These are phyloP conservation scores for Apiotrichum brassicae DNA, from an alignment of 1,284 basidiomycete species.

Conservation along the genomic window DNA sequence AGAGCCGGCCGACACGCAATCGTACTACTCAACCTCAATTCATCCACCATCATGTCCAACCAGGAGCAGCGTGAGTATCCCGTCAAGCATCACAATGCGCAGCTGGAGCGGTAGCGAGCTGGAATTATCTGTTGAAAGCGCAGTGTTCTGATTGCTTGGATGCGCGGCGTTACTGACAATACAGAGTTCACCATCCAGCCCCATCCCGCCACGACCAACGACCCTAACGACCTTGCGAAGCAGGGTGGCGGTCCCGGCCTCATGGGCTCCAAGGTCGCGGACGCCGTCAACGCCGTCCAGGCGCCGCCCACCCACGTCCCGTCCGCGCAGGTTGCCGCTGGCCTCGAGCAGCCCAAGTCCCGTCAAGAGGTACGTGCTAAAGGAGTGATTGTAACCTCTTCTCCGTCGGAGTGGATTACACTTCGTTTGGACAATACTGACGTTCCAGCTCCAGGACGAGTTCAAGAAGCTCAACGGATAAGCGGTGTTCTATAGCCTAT, in stretches of 20 bases:
- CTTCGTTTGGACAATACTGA: neutral
- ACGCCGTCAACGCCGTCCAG: constrained; percentile 33
- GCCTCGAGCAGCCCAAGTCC: constrained; percentile 45
- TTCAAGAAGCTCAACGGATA: constrained; percentile 16
- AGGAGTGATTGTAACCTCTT: neutral
- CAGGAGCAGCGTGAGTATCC: constrained; percentile 34
- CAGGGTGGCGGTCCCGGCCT: constrained; percentile 21
- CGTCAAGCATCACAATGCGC: neutral
- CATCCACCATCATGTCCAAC: constrained; percentile 20
- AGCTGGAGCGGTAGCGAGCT: no score
- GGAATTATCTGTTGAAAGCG: no score
- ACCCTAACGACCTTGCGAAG: constrained; percentile 42
- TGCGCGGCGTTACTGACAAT: neutral
- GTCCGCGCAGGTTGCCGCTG: constrained; percentile 29
- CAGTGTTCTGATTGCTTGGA: no score
- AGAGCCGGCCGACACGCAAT: neutral
- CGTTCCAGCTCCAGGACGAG: constrained; percentile 13
- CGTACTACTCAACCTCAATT: neutral
- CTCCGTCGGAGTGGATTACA: neutral
- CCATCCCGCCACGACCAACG: constrained; percentile 48
- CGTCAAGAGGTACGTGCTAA: constrained; percentile 42
- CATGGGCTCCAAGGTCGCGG: constrained; percentile 30
- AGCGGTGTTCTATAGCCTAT: no score
- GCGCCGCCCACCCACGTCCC: constrained; percentile 39
- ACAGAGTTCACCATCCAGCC: constrained; percentile 48